Conservation (phyloP, 768 basidiomycete species). For the Pisolithus orientalis region DNA sequence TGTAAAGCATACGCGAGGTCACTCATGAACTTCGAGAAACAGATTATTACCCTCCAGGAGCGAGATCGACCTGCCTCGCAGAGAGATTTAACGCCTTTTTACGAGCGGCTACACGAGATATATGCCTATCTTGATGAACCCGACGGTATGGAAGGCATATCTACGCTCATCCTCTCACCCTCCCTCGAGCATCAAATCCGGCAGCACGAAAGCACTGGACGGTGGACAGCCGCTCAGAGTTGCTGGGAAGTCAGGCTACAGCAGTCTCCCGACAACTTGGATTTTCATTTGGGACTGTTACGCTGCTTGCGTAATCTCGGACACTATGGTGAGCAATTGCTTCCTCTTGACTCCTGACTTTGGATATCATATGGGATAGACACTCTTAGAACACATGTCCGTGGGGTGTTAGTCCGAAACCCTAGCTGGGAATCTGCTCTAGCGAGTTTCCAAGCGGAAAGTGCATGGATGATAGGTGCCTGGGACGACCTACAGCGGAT, state of each 20-base stretch:
- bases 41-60: conserved; percentile 50
- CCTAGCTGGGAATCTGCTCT: conserved; percentile 77
- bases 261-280: conserved; percentile 81
- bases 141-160: conserved; percentile 98
- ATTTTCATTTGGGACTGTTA: conserved; percentile 83
- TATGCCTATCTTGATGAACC: conserved; percentile 96
- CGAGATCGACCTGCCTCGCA: conserved; percentile 33
- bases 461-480: conserved; percentile 93
- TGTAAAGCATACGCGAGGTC: conserved; percentile 93
- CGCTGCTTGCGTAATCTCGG: conserved; percentile 91
- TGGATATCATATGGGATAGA: conserved; percentile 42
- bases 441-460: conserved; percentile 83
- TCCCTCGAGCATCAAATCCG: conserved; percentile 94
- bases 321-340: conserved; percentile 76
- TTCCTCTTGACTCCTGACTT: background rate
- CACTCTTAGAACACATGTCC: conserved; percentile 89
- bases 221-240: conserved; percentile 98
- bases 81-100: conserved; percentile 47
- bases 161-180: conserved; percentile 80
- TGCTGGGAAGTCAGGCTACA: conserved; percentile 98
- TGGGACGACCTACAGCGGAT: conserved; percentile 77
- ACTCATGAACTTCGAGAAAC: conserved; percentile 91
- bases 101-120: conserved; percentile 91
- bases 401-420: conserved; percentile 79
- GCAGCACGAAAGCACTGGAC: conserved; percentile 93